Conservation (phyloP, 2,329 filamentous ascomycete species). For the Aaosphaeria arxii region DNA sequence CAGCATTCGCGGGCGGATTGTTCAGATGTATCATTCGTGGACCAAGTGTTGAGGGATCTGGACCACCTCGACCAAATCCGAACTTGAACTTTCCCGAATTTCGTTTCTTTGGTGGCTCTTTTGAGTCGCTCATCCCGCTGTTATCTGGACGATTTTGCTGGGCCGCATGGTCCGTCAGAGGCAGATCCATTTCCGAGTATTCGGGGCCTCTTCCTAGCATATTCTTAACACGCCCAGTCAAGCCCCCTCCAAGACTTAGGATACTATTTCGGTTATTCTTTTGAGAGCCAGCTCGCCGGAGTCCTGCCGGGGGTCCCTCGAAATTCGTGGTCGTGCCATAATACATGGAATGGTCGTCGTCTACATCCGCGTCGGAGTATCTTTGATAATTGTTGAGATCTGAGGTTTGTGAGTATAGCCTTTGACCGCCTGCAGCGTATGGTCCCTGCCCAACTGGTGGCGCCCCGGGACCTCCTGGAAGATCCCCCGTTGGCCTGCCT, state of each 20-base stretch:
- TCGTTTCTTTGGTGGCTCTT: slow-evolving; percentile 39
- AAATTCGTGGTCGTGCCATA: slow-evolving; percentile 66
- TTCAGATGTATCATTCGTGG: slow-evolving; percentile 93
- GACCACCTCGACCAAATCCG: slow-evolving; percentile 78
- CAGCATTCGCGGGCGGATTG: slow-evolving; percentile 87
- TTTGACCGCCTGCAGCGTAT: slow-evolving; percentile 34
- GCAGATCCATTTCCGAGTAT: slow-evolving; percentile 98
- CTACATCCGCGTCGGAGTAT: slow-evolving; percentile 82
- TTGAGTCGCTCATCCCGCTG: slow-evolving; percentile 34
- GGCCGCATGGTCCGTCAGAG: slow-evolving; percentile 74
- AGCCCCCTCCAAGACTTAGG: slow-evolving; percentile 77
- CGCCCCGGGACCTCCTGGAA: slow-evolving; percentile 44
- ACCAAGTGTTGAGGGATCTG: slow-evolving; percentile 85
- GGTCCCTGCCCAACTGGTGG: slow-evolving; percentile 33
- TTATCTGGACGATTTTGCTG: slow-evolving; percentile 41
- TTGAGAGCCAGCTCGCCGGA: slow-evolving; percentile 49
- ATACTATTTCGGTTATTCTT: slow-evolving; percentile 85
- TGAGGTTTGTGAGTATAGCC: slow-evolving; percentile 70
- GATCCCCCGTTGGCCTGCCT: slow-evolving; percentile 45
- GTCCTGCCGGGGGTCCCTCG: slow-evolving; percentile 51
- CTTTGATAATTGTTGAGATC: slow-evolving; percentile 84
- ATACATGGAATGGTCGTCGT: slow-evolving; percentile 75
- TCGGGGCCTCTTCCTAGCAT: slow-evolving; percentile 81
- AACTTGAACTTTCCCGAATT: slow-evolving; percentile 75
- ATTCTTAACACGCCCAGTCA: slow-evolving; percentile 84